Percentiles rank a stretch among this genome's conserved stretches.
phyloP scores from a whole-genome alignment of 441 rosid species.

The Metrosideros polymorpha region DNA sequence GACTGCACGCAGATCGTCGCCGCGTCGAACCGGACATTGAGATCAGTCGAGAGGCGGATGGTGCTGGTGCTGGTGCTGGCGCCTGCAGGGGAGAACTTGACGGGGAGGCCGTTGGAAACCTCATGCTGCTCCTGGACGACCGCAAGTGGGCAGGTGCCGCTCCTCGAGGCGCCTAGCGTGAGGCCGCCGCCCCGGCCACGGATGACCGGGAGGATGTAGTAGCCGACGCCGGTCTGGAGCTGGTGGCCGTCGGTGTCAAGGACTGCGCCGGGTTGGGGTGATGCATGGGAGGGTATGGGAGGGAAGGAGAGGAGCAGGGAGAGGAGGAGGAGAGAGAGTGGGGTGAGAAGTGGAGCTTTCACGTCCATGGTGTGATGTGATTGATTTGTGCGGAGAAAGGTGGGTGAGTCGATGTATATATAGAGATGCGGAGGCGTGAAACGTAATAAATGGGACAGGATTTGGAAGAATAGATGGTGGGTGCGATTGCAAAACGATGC shows the following conservation, averaged over 20 bases:
- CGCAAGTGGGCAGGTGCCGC: slow-evolving; percentile 23
- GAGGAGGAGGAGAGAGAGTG: not conserved
- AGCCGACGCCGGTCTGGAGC: slow-evolving; percentile 20
- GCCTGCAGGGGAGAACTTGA: slow-evolving; percentile 26
- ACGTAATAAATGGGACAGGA: not conserved
- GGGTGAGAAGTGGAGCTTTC: not conserved
- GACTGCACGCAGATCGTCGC: slow-evolving; percentile 28
- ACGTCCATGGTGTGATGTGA: not conserved
- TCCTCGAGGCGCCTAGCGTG: slow-evolving; percentile 21
- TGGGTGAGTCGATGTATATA: not conserved
- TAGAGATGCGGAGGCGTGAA: not conserved
- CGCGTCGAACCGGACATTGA: slow-evolving; percentile 35
- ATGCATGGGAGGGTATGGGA: slow-evolving; percentile 1
- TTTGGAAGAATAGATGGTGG: not conserved
- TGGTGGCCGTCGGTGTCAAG: slow-evolving; percentile 18
- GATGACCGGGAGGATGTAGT: slow-evolving; percentile 40
- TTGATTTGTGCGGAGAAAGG: not conserved
- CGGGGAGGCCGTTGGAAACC: slow-evolving; percentile 29
- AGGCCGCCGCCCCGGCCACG: slow-evolving; percentile 52
- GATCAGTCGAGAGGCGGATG: slow-evolving; percentile 31
- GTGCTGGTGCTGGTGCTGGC: slow-evolving; percentile 7
- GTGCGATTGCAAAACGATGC: not conserved
- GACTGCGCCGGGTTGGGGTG: slow-evolving; percentile 21
- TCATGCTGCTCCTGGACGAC: slow-evolving; percentile 35
- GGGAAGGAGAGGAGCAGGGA: slow-evolving; percentile 1